Evolutionary conservation across 129 eudicot genomes (phyloP).

Genomic region (Escallonia herrerae): DNA sequence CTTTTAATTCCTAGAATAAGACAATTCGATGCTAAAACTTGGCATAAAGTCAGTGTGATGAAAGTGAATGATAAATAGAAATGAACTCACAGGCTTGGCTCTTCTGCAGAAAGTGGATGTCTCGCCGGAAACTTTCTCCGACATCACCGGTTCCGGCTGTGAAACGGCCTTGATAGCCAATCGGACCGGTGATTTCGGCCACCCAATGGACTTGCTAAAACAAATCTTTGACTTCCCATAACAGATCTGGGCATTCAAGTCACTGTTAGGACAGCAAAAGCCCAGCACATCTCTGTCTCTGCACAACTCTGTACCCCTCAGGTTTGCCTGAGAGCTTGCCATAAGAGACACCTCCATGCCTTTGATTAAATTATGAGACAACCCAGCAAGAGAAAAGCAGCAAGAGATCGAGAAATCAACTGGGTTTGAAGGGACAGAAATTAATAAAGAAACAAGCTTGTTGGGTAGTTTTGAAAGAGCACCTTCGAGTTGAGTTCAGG

Average conservation of each 20-base stretch:
- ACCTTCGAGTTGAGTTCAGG: background rate
- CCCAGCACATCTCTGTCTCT: slow-evolving; percentile 11
- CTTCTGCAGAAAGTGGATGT: background rate
- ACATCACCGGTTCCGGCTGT: slow-evolving; percentile 6
- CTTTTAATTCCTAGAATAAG: too few species aligned
- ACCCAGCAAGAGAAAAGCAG: background rate
- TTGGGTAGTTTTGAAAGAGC: background rate
- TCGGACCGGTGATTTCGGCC: slow-evolving; percentile 9
- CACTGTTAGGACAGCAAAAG: slow-evolving; percentile 13
- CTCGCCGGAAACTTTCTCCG: slow-evolving; percentile 14
- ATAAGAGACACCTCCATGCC: slow-evolving; percentile 40
- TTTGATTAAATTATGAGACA: background rate
- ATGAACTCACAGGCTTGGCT: slow-evolving; percentile 31
- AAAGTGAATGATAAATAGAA: background rate
- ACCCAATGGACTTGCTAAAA: slow-evolving; percentile 1
- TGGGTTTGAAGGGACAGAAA: background rate
- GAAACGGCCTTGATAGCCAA: slow-evolving; percentile 22
- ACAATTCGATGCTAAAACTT: too few species aligned
- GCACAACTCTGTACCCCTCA: slow-evolving; percentile 7
- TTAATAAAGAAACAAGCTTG: background rate
- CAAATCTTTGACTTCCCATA: slow-evolving; percentile 15
- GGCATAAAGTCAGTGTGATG: too few species aligned
- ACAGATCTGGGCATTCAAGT: slow-evolving; percentile 8
- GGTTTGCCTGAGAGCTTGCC: slow-evolving; percentile 29
- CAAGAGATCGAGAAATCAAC: background rate